Conservation (phyloP, 2,329 filamentous ascomycete genomes). For the Aspergillus awamori region DNA sequence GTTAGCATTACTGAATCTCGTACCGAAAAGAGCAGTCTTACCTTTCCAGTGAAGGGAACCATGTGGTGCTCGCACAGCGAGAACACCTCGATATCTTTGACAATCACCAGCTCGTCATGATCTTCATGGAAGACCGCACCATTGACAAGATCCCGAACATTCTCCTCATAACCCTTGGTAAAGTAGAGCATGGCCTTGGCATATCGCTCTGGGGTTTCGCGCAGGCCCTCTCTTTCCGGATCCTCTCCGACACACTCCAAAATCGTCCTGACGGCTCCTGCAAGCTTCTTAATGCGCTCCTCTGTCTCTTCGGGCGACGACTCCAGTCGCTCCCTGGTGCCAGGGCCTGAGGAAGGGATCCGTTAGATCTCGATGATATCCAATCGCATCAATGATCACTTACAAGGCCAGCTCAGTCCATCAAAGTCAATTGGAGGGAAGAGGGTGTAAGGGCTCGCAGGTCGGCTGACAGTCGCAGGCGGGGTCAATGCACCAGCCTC, state of each 20-base stretch:
- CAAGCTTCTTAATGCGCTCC: slow-evolving; percentile 61
- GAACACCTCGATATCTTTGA: slow-evolving; percentile 96
- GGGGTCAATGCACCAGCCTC: slow-evolving; percentile 54
- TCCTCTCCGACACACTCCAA: slow-evolving; percentile 69
- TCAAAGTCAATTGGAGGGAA: slow-evolving; percentile 56
- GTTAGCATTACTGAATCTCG: slow-evolving; percentile 6
- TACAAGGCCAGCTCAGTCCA: slow-evolving; percentile 56
- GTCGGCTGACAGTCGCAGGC: slow-evolving; percentile 54
- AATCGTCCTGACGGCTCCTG: slow-evolving; percentile 65
- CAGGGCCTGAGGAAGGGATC: slow-evolving; percentile 39
- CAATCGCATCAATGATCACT: slow-evolving; percentile 27
- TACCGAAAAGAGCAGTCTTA: slow-evolving; percentile 41
- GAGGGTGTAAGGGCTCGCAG: slow-evolving; percentile 53
- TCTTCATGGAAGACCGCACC: slow-evolving; percentile 93
- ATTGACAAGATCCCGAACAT: slow-evolving; percentile 88
- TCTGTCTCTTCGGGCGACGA: slow-evolving; percentile 61
- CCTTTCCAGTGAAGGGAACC: slow-evolving; percentile 94
- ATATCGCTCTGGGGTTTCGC: slow-evolving; percentile 78
- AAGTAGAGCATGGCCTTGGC: slow-evolving; percentile 95
- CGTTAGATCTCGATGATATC: slow-evolving; percentile 13
- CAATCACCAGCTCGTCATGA: slow-evolving; percentile 95
- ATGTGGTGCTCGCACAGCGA: slow-evolving; percentile 96
- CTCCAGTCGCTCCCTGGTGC: slow-evolving; percentile 56
- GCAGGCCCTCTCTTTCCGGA: slow-evolving; percentile 64
- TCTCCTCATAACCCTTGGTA: slow-evolving; percentile 96